Evolutionary conservation across 1,284 basidiomycete species (phyloP), one percentile per base, ranked within the genome.

Genomic region (Ceratobasidium sp.): DNA sequence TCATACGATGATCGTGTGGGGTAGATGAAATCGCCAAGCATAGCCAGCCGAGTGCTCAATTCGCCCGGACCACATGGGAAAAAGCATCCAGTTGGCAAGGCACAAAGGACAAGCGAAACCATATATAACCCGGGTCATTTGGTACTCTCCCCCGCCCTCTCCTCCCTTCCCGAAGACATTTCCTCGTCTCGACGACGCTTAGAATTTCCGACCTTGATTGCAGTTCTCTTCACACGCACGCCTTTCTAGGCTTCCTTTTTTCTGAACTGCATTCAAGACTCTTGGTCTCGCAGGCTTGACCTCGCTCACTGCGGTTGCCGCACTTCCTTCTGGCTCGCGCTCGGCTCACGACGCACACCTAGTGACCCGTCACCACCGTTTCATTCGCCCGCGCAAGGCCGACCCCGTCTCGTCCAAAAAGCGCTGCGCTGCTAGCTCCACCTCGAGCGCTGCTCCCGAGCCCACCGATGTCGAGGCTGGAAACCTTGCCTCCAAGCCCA

Each of bases 251-350:
- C 29, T 39, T 66, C 29, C 29, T 65, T 54, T 68, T 48, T 58
- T 59, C 43, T 19, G 41, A 54, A 59, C 58, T 71, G 66, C 66
- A 71, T 71, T 71, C 66, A 71, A 59, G 66, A 71, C 66, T 58
- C 19, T 71, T 59, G 37, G 58, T 29, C 7, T 71, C 24, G 66
- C 66, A 37, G 66, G 66, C 29, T 48, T 71, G 22, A 58, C 66
- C 66, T 71, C 66, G 54, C 66, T 71, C 41, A 54, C 66, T 58
- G 66, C 66, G 22, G 54, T 71, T 58, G 53, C 66, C 3, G 66
- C 54, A 24, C 66, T 71, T 27, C 66, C 66, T 14, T 71, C 66
- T 48, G 54, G 24, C 24, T 22, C 54, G 11, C 24, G n/a, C 24
- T 7, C n/a, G n/a, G n/a, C 54, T 31, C 66, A 71, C 41, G 66